Base-by-base conservation (phyloP, 192 early-diverging fungal genomes). In the Thoreauomyces humboldtii region DNA sequence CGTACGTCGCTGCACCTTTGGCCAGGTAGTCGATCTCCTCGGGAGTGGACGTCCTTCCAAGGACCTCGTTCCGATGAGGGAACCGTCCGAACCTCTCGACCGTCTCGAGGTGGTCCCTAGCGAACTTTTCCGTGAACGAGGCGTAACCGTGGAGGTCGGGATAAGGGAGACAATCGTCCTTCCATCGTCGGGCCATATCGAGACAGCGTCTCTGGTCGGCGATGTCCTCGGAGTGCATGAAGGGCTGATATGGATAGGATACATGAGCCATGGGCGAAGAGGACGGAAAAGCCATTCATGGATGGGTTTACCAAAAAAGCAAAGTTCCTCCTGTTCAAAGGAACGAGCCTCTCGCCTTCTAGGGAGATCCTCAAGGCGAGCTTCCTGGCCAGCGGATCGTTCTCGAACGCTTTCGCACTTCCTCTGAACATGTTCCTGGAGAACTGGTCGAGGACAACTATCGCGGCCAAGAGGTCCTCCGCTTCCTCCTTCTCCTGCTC, bases 341-440 rank as follows among this genome's bases (percentile, higher is more conserved):
- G n/a, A n/a, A n/a, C n/a, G n/a, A n/a, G n/a, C n/a, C n/a, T n/a
- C n/a, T n/a, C n/a, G n/a, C n/a, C n/a, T n/a, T n/a, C n/a, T n/a
- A n/a, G n/a, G n/a, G n/a, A n/a, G n/a, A n/a, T n/a, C 32, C 51
- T 77, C 56, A 77, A 72, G 3, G 76, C 76, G n/a, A 81, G 38
- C 27, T 82, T 68, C 41, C 75, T 66, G 14, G 86, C 82, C 7
- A 81, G 57, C 9, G 72, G 64, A 37, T 88, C 86, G 33, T 74
- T 80, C 0, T 65, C 60, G 56, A 82, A 88, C 0, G 86, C 84
- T 17, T 65, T 67, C 0, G 82, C 66, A n/a, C 69, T 43, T 15
- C 75, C 75, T 55, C 86, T 80, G 63, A 79, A 84, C 63, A 88
- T 83, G 69, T 88, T 84, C 25, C 86, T 77, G 2, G 84, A 77